phyloP scores from a whole-genome alignment of 1,284 basidiomycete species.

The Ceratobasidium sp. region DNA sequence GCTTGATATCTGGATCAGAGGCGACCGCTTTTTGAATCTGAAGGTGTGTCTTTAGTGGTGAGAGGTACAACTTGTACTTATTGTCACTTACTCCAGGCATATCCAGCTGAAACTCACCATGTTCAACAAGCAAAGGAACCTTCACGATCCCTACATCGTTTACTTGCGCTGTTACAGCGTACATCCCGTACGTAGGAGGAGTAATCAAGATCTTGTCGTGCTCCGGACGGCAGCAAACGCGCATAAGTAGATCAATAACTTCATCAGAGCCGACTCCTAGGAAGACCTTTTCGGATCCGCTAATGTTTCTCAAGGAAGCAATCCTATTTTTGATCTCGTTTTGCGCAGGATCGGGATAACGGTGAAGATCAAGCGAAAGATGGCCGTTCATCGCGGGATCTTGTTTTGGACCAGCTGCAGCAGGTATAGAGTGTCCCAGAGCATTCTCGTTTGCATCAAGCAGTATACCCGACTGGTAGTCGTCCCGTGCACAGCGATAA shows the following conservation, averaged over 20 bases:
- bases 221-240: constrained; percentile 87
- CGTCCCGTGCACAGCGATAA: constrained; percentile 96
- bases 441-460: constrained; percentile 99
- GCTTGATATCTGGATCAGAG: constrained; percentile 82
- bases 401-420: constrained; percentile 38
- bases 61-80: neutral
- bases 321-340: constrained; percentile 83
- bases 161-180: constrained; percentile 92
- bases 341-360: constrained; percentile 90
- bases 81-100: constrained; percentile 75
- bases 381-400: constrained; percentile 28
- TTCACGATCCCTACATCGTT: constrained; percentile 92
- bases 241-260: constrained; percentile 94
- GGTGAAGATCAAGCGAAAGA: constrained; percentile 73
- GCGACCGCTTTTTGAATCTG: constrained; percentile 80
- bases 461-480: constrained; percentile 93
- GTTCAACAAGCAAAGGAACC: constrained; percentile 80
- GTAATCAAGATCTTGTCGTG: constrained; percentile 86
- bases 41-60: neutral
- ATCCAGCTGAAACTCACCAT: constrained; percentile 81
- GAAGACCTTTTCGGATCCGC: constrained; percentile 81
- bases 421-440: constrained; percentile 85
- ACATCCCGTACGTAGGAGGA: constrained; percentile 99
- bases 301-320: constrained; percentile 76
- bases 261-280: constrained; percentile 98